phyloP scores from a whole-genome alignment of 2,329 filamentous ascomycete species.

The Alternaria gaisen region DNA sequence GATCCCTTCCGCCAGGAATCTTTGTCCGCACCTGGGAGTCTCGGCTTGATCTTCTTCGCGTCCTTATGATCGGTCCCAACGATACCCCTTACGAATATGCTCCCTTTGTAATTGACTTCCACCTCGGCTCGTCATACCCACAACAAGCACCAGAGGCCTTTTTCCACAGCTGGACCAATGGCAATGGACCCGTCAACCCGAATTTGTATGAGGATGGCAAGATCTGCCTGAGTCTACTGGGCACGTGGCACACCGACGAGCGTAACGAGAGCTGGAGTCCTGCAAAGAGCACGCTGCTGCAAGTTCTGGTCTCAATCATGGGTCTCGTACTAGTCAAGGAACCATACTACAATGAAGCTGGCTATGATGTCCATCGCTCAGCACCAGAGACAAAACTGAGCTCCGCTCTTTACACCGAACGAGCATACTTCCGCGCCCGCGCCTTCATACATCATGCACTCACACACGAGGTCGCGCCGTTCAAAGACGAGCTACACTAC shows the following conservation, averaged over 20 bases:
- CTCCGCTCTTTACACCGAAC: slow-evolving; percentile 62
- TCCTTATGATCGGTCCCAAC: slow-evolving; percentile 65
- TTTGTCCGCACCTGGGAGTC: slow-evolving; percentile 68
- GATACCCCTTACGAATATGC: slow-evolving; percentile 69
- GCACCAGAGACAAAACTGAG: slow-evolving; percentile 58
- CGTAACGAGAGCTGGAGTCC: slow-evolving; percentile 64
- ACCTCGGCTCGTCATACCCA: slow-evolving; percentile 61
- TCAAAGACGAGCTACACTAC: slow-evolving; percentile 63
- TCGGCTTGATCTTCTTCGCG: slow-evolving; percentile 65
- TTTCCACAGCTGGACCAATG: slow-evolving; percentile 68
- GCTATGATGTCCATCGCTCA: slow-evolving; percentile 63
- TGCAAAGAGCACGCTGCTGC: slow-evolving; percentile 63
- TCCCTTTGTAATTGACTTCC: slow-evolving; percentile 68
- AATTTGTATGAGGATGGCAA: slow-evolving; percentile 71
- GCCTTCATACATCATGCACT: slow-evolving; percentile 62
- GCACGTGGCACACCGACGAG: slow-evolving; percentile 66
- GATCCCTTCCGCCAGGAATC: slow-evolving; percentile 63
- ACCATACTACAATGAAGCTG: slow-evolving; percentile 72
- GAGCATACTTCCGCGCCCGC: slow-evolving; percentile 62
- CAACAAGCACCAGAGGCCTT: slow-evolving; percentile 61
- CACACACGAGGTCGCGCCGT: slow-evolving; percentile 52
- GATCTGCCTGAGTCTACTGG: slow-evolving; percentile 67
- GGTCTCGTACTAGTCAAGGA: slow-evolving; percentile 66
- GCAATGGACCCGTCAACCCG: slow-evolving; percentile 65
- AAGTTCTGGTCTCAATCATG: slow-evolving; percentile 66